A percentile compares a stretch with the other conserved stretches of the same genome.
phyloP scores from a whole-genome alignment of 331 rosid genomes.

The Prunus yedoensis region DNA sequence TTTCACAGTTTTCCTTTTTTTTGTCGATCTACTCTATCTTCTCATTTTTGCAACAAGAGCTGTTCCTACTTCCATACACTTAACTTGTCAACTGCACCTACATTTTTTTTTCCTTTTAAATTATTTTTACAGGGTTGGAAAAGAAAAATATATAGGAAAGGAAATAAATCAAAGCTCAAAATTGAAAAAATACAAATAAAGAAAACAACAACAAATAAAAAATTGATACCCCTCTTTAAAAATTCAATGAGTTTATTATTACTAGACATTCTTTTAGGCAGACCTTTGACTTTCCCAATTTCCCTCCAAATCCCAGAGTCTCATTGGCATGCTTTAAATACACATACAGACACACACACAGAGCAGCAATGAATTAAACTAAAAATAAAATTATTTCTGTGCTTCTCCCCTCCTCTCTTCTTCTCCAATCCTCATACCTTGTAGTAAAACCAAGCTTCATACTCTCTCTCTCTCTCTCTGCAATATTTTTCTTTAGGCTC shows the following conservation, averaged over 20 bases:
- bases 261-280: neutral
- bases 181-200: neutral
- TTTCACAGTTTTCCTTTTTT: neutral
- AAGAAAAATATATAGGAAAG: neutral
- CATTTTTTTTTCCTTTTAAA: neutral
- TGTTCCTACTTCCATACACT: neutral
- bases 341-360: neutral
- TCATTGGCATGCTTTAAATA: slow-evolving; percentile 7
- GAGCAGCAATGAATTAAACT: neutral
- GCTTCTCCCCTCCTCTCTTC: neutral
- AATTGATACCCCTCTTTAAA: neutral
- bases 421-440: neutral
- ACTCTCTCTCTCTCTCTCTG: neutral
- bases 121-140: too few species aligned
- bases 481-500: neutral
- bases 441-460: too few species aligned
- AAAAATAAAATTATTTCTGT: neutral
- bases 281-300: slow-evolving; percentile 25
- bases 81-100: neutral
- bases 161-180: neutral
- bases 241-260: neutral
- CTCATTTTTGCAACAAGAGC: neutral
- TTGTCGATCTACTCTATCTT: neutral
- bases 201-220: neutral
- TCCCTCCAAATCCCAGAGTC: slow-evolving; percentile 21